Conservation (phyloP, 2,329 filamentous ascomycete species). For the Colletotrichum paranaense region DNA sequence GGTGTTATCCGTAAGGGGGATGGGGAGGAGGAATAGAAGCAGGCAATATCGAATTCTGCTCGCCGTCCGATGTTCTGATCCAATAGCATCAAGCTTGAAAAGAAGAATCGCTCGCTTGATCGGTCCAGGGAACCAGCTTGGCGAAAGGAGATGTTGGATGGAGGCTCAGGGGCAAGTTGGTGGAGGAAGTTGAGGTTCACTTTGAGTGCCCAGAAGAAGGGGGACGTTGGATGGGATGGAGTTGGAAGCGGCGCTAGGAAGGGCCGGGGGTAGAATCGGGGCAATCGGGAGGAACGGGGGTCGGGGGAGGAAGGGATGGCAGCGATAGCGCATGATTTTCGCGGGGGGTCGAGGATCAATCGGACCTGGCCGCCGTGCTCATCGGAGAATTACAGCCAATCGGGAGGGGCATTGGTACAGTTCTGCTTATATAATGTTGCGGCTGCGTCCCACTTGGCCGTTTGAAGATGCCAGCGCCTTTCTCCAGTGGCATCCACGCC, state of each 20-base stretch:
- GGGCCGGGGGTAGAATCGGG: not conserved
- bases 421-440: constrained; percentile 17
- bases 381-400: constrained; percentile 29
- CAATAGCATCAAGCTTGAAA: constrained; percentile 20
- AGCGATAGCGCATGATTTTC: constrained; percentile 27
- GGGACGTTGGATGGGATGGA: constrained; percentile 16
- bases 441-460: constrained; percentile 23
- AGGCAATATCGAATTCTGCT: not conserved
- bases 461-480: constrained; percentile 23
- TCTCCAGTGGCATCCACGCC: not conserved
- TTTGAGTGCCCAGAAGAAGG: constrained; percentile 34
- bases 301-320: too few relatives aligned
- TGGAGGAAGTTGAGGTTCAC: constrained; percentile 35
- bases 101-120: not conserved
- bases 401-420: not conserved
- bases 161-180: constrained; percentile 28
- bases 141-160: constrained; percentile 16
- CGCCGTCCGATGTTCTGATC: constrained; percentile 15
- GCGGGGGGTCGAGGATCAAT: constrained; percentile 31
- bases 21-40: not conserved
- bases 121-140: not conserved
- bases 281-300: too few relatives aligned
- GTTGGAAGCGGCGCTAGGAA: constrained; percentile 14
- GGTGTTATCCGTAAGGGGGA: not conserved
- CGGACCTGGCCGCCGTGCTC: not conserved